Base-by-base conservation (phyloP, 2,329 filamentous ascomycete genomes). In the Berkeleyomyces rouxiae region DNA sequence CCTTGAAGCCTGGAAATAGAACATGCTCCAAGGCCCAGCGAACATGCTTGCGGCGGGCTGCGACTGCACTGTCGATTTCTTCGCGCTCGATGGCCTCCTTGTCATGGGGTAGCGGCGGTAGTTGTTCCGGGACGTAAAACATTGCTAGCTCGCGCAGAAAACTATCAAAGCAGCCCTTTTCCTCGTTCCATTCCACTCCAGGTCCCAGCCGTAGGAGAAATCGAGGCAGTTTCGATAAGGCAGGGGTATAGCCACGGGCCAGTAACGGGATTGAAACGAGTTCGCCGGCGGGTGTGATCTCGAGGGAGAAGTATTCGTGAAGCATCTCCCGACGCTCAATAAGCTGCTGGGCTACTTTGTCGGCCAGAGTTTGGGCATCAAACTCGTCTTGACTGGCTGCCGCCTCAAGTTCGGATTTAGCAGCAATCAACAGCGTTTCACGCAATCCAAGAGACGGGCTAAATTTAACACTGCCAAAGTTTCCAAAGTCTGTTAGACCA, bases 401-500 rank as follows among this genome's bases (percentile, higher is more conserved):
- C 11, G 72, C 58, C 66, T 75, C 73, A 69, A 82, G 82, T 70
- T 96, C 88, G 40, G 83, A 76, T 55, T 87, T 81, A 1, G 85
- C 88, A 1, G 84, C 92, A 49, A 95, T 80, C 10, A 76, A 74
- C 11, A 99, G 78, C 4, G 97, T 73, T 63, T 87, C 82, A 3
- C 78, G 75, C 4, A 99, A 74, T 64, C 83, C 78, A 0, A 96
- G 79, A 0, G 90, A 81, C 1, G 90, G 88, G 58, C 84, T 82
- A 68, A 99, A 90, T 9, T 82, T 83, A 64, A 99, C 90, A 31
- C 78, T 73, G 2, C 93, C 93, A 69, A 96, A 96, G 71, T 99
- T 99, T 1, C 87, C 90, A 73, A 99, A 99, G 70, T 99, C 90
- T 0, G 90, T 95, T 43, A 99, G 80, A 0, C 90, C 92, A 23